phyloP scores from a whole-genome alignment of 2,329 filamentous ascomycete species.

The Paraphoma chrysanthemicola region DNA sequence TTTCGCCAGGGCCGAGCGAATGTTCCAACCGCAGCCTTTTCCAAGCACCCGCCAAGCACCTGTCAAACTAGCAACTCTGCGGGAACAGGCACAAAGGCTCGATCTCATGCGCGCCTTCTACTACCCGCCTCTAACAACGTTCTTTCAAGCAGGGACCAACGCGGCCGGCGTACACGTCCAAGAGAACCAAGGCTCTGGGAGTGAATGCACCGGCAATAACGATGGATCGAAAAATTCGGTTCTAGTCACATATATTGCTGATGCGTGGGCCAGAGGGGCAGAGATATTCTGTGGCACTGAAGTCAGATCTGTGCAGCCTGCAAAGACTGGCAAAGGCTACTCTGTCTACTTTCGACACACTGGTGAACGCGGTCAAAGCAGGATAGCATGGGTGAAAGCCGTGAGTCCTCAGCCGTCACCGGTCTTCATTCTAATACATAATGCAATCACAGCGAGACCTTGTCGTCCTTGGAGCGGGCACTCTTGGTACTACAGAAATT shows the following conservation, averaged over 20 bases:
- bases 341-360: constrained; percentile 61
- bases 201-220: constrained; percentile 70
- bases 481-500: constrained; percentile 70
- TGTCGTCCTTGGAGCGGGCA: constrained; percentile 71
- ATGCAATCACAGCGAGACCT: constrained; percentile 56
- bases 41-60: constrained; percentile 64
- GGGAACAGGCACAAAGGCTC: constrained; percentile 63
- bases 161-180: constrained; percentile 70
- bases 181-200: constrained; percentile 65
- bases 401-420: constrained; percentile 7
- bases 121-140: constrained; percentile 67
- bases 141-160: constrained; percentile 67
- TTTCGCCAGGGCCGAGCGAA: constrained; percentile 61
- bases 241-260: constrained; percentile 70
- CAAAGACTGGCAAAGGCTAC: constrained; percentile 60
- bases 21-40: constrained; percentile 67
- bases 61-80: constrained; percentile 64
- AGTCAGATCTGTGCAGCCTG: constrained; percentile 67
- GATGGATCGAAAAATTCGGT: constrained; percentile 73
- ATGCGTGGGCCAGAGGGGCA: constrained; percentile 76
- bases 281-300: constrained; percentile 75
- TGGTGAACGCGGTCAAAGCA: constrained; percentile 47
- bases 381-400: constrained; percentile 72
- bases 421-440: not conserved
- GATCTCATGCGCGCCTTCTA: constrained; percentile 62